Conservation (phyloP, 2,329 filamentous ascomycete genomes). For the Zasmidium cellare region DNA sequence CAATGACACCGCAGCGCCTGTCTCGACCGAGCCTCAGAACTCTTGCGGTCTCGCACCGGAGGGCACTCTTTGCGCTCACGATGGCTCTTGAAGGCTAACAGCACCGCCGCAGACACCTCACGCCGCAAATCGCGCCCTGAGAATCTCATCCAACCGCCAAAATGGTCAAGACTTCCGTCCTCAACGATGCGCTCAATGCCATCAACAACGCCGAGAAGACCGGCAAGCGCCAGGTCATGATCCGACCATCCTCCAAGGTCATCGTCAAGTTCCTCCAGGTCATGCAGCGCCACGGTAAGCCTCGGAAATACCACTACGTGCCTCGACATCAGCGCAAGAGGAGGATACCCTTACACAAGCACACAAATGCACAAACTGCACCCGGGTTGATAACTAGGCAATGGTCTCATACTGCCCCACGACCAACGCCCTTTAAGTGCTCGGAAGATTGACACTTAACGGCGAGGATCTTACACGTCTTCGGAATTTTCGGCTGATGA, state of each 20-base stretch:
- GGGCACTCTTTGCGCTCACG: conserved; percentile 68
- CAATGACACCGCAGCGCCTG: conserved; percentile 49
- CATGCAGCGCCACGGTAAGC: conserved; percentile 99
- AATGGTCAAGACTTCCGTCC: conserved; percentile 99
- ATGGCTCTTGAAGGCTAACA: conserved; percentile 65
- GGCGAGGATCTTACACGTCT: conserved; percentile 97
- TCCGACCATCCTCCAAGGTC: conserved; percentile 98
- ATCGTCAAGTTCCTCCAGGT: conserved; percentile 99
- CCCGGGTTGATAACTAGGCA: conserved; percentile 99
- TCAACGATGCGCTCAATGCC: conserved; percentile 81
- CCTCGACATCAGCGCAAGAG: conserved; percentile 23
- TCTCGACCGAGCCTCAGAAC: conserved; percentile 66
- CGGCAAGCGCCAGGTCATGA: conserved; percentile 98
- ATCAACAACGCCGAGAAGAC: conserved; percentile 99
- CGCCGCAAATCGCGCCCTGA: conserved; percentile 65
- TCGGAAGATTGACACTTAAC: conserved; percentile 80
- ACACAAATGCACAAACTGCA: conserved; percentile 4
- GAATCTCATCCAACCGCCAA: conserved; percentile 77
- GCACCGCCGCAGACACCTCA: conserved; percentile 58
- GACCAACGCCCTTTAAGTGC: conserved; percentile 99
- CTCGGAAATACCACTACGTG: conserved; percentile 5
- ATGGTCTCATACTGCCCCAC: conserved; percentile 76
- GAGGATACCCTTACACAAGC: conserved; percentile 10
- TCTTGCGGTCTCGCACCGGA: conserved; percentile 52
- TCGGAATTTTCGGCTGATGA: conserved; percentile 71